Percentiles rank a stretch among this genome's conserved stretches.
Evolutionary conservation across 306 rosid genomes (phyloP).

Genomic region (Begonia masoniana): DNA sequence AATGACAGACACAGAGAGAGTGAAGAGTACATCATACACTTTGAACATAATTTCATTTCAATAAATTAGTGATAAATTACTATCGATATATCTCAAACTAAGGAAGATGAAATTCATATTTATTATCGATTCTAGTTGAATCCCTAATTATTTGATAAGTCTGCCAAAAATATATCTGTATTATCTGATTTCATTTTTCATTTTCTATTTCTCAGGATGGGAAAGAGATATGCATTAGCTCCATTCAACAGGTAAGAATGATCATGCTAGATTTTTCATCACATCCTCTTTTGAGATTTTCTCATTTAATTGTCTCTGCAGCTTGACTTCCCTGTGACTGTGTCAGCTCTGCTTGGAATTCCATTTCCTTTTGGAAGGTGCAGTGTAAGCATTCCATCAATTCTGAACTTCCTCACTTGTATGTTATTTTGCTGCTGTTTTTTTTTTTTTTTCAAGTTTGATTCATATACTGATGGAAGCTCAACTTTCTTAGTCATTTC

Average conservation of each 20-base stretch:
- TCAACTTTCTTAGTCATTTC: too few species aligned
- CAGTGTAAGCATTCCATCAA: conserved; percentile 58
- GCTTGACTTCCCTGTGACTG: conserved; percentile 93
- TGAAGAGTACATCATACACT: too few species aligned
- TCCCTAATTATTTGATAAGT: too few species aligned
- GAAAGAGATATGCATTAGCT: conserved; percentile 47
- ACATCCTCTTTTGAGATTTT: conserved; percentile 11
- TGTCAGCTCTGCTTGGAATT: conserved; percentile 81
- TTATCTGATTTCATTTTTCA: conserved; percentile 9
- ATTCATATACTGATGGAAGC: neutral
- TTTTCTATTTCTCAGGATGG: conserved; percentile 36
- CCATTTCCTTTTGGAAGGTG: conserved; percentile 99
- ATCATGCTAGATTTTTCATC: conserved; percentile 6
- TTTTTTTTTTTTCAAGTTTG: neutral
- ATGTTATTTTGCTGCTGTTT: neutral
- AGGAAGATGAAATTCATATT: too few species aligned
- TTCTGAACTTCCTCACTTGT: conserved; percentile 8
- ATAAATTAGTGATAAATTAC: too few species aligned
- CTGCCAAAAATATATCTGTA: neutral
- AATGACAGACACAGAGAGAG: neutral
- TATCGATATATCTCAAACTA: too few species aligned
- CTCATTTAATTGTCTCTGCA: conserved; percentile 34
- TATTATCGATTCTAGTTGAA: too few species aligned
- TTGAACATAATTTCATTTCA: too few species aligned
- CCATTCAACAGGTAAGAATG: conserved; percentile 80